Evolutionary conservation across 352 stramenopile species (phyloP), one percentile per base, ranked within the genome.

Genomic region (Phytopythium ostracodes): DNA sequence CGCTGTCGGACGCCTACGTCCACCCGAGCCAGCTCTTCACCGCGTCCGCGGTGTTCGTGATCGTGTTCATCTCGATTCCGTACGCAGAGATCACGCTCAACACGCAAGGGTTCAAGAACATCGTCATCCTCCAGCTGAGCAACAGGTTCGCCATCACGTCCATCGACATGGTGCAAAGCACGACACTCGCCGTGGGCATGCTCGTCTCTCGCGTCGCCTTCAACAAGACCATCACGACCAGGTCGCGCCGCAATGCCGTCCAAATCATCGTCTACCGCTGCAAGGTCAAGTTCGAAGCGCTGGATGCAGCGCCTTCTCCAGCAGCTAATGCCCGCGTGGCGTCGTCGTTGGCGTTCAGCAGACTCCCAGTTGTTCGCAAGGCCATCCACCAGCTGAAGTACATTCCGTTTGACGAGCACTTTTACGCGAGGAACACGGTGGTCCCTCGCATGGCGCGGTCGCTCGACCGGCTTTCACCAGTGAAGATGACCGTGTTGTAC

Each of bases 111-210:
- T 9, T 60, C 12, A 20, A 52, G 11, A 50, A 40, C 24, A 9
- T 50, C 10, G 24, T 40, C 24, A 35, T 60, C n/a, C 3, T 40
- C 18, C 38, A 18, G 24, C 40, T 60, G 22, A 52, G 17, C 36
- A 22, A 52, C 2, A 18, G 18, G 29, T 40, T 50, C 27, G 38
- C 38, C 0, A 14, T 60, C 24, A 51, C 55, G 22, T 60, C 55
- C 12, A 11, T 60, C 12, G 55, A 60, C 24, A 52, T 60, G 38
- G 40, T 60, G 7, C 55, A 60, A 17, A 60, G 22, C 38, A 60
- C 55, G 24, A 60, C 55, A 10, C 55, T 60, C 3, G 52, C 55
- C 0, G 55, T 60, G 9, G 55, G 55, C 17, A 52, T 60, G 40
- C 40, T 60, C 4, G 15, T 60, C 7, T 31, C 33, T 9, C 55